These are phyloP conservation scores for Takakia lepidozioides DNA, from an alignment of 225 moss, liverwort and hornwort genomes.

Conservation along the genomic window DNA sequence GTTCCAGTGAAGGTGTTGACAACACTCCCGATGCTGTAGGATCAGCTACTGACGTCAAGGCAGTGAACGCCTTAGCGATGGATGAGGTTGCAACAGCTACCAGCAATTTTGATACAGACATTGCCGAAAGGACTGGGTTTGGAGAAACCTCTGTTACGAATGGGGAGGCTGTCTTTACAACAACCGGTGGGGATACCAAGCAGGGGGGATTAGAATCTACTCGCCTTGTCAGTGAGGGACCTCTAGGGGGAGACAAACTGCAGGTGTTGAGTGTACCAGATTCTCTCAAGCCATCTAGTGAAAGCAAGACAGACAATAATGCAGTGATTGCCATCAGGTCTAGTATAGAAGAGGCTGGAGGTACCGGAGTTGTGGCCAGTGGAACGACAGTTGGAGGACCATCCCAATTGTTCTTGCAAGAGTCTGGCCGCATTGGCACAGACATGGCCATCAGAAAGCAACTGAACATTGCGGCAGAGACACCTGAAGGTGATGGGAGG, in stretches of 20 bases:
- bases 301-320: slow-evolving; percentile 12
- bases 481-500: slow-evolving; percentile 10
- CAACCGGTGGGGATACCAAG: slow-evolving; percentile 7
- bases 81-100: slow-evolving; percentile 9
- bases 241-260: not conserved
- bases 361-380: too few species aligned
- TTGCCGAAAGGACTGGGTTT: slow-evolving; percentile 4
- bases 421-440: slow-evolving; percentile 18
- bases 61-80: slow-evolving; percentile 1
- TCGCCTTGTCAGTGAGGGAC: slow-evolving; percentile 1
- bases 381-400: too few species aligned
- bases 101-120: not conserved
- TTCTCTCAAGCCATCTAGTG: slow-evolving; percentile 4
- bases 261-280: slow-evolving; percentile 6
- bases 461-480: slow-evolving; percentile 2
- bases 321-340: slow-evolving; percentile 1
- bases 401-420: slow-evolving; percentile 9
- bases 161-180: slow-evolving; percentile 7
- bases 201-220: slow-evolving; percentile 1
- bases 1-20: slow-evolving; percentile 10
- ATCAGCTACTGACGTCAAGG: slow-evolving; percentile 11
- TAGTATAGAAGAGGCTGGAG: slow-evolving; percentile 10
- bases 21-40: slow-evolving; percentile 21
- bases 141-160: slow-evolving; percentile 2
- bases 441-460: slow-evolving; percentile 5